phyloP scores from a whole-genome alignment of 2,329 filamentous ascomycete species.

The Rhynchosporium secalis region DNA sequence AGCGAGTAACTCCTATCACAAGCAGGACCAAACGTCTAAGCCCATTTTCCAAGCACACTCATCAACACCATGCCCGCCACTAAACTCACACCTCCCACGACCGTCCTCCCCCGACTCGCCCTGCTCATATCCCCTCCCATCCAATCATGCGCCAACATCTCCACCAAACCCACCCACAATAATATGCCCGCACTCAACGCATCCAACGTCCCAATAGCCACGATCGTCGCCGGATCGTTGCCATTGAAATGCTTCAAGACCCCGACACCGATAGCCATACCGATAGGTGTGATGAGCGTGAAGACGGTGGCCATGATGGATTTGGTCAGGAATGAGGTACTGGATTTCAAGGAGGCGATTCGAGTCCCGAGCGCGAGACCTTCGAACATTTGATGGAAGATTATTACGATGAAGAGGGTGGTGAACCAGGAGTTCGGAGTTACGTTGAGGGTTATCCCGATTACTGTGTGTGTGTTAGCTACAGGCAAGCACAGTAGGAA shows the following conservation, averaged over 20 bases:
- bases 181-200: slow-evolving; percentile 74
- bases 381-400: slow-evolving; percentile 80
- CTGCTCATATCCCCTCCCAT: slow-evolving; percentile 51
- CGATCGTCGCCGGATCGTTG: slow-evolving; percentile 65
- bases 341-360: slow-evolving; percentile 53
- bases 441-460: slow-evolving; percentile 41
- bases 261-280: slow-evolving; percentile 79
- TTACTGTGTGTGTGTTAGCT: slow-evolving; percentile 8
- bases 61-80: slow-evolving; percentile 65
- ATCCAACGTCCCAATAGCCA: slow-evolving; percentile 73
- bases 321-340: slow-evolving; percentile 46
- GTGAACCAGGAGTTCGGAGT: slow-evolving; percentile 56
- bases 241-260: slow-evolving; percentile 72
- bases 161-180: slow-evolving; percentile 76
- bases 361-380: slow-evolving; percentile 72
- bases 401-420: slow-evolving; percentile 64
- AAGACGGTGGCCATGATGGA: slow-evolving; percentile 63
- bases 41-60: slow-evolving; percentile 76
- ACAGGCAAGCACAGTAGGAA: not conserved
- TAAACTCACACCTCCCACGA: slow-evolving; percentile 53
- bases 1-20: no score
- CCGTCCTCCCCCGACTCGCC: slow-evolving; percentile 50
- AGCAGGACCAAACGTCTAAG: slow-evolving; percentile 36
- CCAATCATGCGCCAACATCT: slow-evolving; percentile 81
- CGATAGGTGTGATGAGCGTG: slow-evolving; percentile 70